Conservation (phyloP, 164 flowering plant genomes). For the Chimonanthus salicifolius region DNA sequence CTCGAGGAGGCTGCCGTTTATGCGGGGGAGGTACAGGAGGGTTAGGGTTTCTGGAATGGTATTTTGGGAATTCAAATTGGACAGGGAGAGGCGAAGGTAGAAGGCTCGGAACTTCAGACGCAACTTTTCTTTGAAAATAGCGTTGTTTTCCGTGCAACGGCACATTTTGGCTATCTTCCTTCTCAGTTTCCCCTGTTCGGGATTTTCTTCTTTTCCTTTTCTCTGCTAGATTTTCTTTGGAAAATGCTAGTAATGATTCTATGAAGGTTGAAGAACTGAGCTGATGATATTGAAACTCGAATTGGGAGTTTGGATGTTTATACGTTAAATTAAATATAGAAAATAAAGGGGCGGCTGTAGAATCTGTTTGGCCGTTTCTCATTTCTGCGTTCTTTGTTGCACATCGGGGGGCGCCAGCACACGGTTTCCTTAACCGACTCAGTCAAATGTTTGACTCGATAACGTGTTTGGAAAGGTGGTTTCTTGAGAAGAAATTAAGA, state of each 20-base stretch:
- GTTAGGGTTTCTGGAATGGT: constrained; percentile 42
- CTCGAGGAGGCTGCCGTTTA: constrained; percentile 32
- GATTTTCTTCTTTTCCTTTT: background rate
- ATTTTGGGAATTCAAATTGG: background rate
- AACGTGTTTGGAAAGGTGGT: too few relatives aligned
- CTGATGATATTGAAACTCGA: background rate
- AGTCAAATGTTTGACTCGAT: too few relatives aligned
- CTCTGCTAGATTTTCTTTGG: background rate
- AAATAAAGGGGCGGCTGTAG: background rate
- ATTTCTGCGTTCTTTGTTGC: background rate
- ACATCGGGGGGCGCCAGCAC: background rate
- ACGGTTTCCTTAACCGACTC: background rate
- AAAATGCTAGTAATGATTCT: background rate
- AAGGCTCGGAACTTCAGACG: constrained; percentile 40
- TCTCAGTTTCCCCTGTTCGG: background rate
- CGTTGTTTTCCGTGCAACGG: constrained; percentile 24
- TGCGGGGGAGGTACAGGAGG: constrained; percentile 55
- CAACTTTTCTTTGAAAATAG: constrained; percentile 13
- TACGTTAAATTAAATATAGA: background rate
- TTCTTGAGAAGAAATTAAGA: too few relatives aligned
- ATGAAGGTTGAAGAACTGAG: background rate
- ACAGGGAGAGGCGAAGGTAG: constrained; percentile 26
- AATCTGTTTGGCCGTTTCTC: background rate
- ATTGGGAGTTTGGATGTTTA: background rate
- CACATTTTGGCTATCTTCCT: constrained; percentile 30